Evolutionary conservation across 2,329 filamentous ascomycete genomes (phyloP).

Genomic region (Alternaria burnsii): DNA sequence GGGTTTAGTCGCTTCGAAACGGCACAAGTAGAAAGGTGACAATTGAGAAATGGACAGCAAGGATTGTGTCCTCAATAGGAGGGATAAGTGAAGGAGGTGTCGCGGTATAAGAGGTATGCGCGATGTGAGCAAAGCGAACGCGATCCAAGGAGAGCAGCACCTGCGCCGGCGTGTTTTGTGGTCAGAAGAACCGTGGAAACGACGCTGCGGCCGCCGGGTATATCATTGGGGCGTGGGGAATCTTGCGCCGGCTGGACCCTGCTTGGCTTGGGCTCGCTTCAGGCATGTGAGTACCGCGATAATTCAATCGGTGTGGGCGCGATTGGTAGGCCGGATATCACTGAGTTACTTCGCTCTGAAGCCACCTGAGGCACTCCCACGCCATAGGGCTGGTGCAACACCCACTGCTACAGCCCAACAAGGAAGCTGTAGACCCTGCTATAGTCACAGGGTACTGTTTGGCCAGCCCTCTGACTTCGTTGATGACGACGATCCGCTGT

Average conservation of each 20-base stretch:
- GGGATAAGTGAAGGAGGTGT: neutral
- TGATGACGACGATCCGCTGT: constrained; percentile 18
- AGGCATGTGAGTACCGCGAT: constrained; percentile 20
- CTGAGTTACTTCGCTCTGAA: neutral
- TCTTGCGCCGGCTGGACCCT: constrained; percentile 14
- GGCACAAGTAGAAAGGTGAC: constrained; percentile 7
- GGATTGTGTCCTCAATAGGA: neutral
- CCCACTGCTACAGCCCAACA: constrained; percentile 15
- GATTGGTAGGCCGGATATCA: neutral
- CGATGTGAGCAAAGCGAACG: neutral
- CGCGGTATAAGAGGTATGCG: neutral
- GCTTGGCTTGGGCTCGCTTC: constrained; percentile 7
- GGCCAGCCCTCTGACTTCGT: constrained; percentile 1
- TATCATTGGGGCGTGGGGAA: constrained; percentile 22
- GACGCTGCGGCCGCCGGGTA: constrained; percentile 16
- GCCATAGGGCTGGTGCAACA: constrained; percentile 5
- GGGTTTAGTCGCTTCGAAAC: constrained; percentile 17
- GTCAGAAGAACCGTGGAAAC: constrained; percentile 22
- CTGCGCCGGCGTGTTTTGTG: constrained; percentile 7
- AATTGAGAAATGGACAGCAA: neutral
- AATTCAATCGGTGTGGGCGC: neutral
- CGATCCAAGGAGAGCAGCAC: constrained; percentile 4
- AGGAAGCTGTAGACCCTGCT: constrained; percentile 9
- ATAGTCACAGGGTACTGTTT: constrained; percentile 3
- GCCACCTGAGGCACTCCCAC: neutral